Evolutionary conservation across 176 grass and related monocot species (phyloP).

Genomic region (Triticum dicoccoides): DNA sequence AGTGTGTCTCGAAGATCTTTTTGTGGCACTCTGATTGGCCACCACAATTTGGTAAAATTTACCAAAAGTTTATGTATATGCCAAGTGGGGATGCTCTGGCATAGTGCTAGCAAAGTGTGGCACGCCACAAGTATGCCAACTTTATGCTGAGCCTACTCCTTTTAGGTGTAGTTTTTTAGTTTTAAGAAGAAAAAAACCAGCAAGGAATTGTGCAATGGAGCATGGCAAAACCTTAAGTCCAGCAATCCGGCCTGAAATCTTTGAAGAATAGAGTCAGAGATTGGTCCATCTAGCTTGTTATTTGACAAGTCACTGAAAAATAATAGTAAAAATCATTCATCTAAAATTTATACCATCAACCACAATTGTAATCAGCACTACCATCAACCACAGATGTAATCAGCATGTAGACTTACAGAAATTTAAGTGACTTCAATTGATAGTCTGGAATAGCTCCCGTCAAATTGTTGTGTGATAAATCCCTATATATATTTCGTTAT

Average conservation of each 20-base stretch:
- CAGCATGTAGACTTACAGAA: conserved; percentile 20
- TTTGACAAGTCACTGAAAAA: conserved; percentile 40
- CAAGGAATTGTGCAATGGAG: neutral
- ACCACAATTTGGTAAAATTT: neutral
- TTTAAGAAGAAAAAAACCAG: neutral
- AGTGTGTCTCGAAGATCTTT: neutral
- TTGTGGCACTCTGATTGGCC: neutral
- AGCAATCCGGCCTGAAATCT: conserved; percentile 24
- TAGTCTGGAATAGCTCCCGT: conserved; percentile 31
- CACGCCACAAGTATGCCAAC: neutral
- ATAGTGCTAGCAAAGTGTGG: conserved; percentile 1
- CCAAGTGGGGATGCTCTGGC: neutral
- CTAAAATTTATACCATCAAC: neutral
- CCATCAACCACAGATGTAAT: neutral
- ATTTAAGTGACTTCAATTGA: conserved; percentile 18
- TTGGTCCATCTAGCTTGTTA: conserved; percentile 31
- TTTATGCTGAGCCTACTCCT: neutral
- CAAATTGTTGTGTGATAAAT: conserved; percentile 48
- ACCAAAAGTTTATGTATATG: neutral
- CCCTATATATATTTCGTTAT: conserved; percentile 9
- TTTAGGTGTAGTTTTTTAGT: neutral
- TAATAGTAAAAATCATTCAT: neutral
- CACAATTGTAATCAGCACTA: neutral
- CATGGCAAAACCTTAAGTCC: conserved; percentile 29
- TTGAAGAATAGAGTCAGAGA: conserved; percentile 12